Evolutionary conservation across 495 filamentous ascomycete species (phyloP), one percentile per base, ranked within the genome.

Genomic region (Aspergillus ellipticus): DNA sequence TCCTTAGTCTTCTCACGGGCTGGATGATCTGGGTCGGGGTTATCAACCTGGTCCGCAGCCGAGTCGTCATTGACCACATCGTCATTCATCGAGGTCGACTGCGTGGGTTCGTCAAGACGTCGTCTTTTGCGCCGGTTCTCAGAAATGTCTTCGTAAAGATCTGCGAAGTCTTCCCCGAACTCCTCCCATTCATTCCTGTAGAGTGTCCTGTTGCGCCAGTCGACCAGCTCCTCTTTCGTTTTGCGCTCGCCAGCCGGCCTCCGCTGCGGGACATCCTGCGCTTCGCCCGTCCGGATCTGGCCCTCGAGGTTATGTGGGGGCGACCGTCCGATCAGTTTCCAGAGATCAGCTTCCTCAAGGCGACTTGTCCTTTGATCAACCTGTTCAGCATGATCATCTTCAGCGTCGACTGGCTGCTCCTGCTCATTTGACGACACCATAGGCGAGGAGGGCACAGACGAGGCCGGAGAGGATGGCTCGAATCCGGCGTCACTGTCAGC

Each of bases 291-390:
- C 21, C 60, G 42, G 20, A 64, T 50, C 2, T 52, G 22, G 15
- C 58, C 20, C 0, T 43, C 19, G 10, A 70, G 57, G 21, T 15
- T 13, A 0, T 55, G 42, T n/a, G 68, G 67, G 0, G 49, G 55
- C 19, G 60, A 50, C 19, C 59, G 64, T 19, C 66, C 69, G 10
- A 92, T 64, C 9, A 85, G 35, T 0, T 57, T 55, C 82, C 84
- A 86, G 9, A 90, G 54, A 11, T 66, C 58, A 33, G 64, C 61
- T 68, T 92, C 87, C 65, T 88, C 85, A 7, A 59, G 49, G 13
- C 63, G 70, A 55, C 80, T 80, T 13, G 70, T 62, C 56, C 75
- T 63, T 20, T 59, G 65, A 58, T 92, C 88, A 5, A 79, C 49
- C 0, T 53, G 54, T 54, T 88, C 84, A 0, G 81, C 74, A 49